Percentiles rank a stretch among this genome's conserved stretches.
phyloP scores from a whole-genome alignment of 768 basidiomycete species.

The Tremella mesenterica region DNA sequence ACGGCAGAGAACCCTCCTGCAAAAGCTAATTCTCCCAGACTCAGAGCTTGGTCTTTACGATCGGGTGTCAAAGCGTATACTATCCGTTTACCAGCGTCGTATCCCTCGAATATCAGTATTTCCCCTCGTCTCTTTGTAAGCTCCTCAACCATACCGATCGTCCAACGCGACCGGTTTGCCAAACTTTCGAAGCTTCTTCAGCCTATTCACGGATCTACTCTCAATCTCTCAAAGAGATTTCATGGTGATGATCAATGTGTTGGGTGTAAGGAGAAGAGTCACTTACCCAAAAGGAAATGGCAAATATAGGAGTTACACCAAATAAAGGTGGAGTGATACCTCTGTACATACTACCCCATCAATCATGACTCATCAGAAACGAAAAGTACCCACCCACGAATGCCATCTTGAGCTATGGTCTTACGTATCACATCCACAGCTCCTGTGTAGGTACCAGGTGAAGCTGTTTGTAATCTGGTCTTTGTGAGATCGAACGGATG shows the following conservation, averaged over 20 bases:
- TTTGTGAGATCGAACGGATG: conserved; percentile 92
- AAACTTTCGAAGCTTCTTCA: no score
- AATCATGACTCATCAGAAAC: neutral
- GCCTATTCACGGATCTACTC: no score
- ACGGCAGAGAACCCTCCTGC: conserved; percentile 93
- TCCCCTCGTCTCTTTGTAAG: neutral
- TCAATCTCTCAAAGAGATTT: no score
- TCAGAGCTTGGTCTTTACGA: conserved; percentile 56
- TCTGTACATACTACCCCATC: conserved; percentile 43
- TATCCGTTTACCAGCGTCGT: conserved; percentile 82
- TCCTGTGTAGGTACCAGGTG: conserved; percentile 78
- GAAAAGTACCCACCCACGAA: conserved; percentile 59
- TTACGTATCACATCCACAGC: conserved; percentile 89
- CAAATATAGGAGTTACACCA: conserved; percentile 96
- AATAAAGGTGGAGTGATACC: conserved; percentile 80
- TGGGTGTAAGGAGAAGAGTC: neutral
- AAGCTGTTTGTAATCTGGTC: conserved; percentile 73
- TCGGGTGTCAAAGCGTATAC: conserved; percentile 73
- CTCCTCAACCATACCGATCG: no score
- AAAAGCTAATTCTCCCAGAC: conserved; percentile 69
- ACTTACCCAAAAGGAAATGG: conserved; percentile 90
- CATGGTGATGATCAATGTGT: neutral
- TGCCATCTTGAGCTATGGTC: conserved; percentile 80
- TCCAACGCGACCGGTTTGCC: no score
- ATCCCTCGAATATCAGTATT: conserved; percentile 62